A percentile compares a stretch with the other conserved stretches of the same genome.
Conservation (phyloP, 192 early-diverging fungal species). For the Entophlyctis luteolus region DNA sequence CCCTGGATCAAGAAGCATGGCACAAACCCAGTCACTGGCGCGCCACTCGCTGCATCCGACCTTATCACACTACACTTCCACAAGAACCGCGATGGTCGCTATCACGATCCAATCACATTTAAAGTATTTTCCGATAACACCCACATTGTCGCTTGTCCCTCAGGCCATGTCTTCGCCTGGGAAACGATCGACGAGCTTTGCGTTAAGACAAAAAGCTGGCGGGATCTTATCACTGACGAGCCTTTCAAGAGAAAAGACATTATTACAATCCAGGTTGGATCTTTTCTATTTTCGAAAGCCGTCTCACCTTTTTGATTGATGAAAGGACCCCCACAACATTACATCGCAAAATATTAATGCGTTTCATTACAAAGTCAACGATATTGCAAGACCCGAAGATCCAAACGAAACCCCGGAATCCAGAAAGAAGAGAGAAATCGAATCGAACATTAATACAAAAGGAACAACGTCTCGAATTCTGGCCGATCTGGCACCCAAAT, state of each 20-base stretch:
- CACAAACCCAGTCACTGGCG: constrained; percentile 80
- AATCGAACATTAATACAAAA: constrained; percentile 55
- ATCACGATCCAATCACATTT: constrained; percentile 86
- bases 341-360: constrained; percentile 59
- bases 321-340: constrained; percentile 76
- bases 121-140: constrained; percentile 71
- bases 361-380: constrained; percentile 74
- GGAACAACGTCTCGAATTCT: constrained; percentile 58
- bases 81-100: constrained; percentile 77
- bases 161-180: constrained; percentile 84
- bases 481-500: constrained; percentile 38
- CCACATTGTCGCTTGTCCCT: constrained; percentile 80
- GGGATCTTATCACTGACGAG: constrained; percentile 80
- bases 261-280: constrained; percentile 70
- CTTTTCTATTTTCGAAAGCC: too few relatives aligned
- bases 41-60: constrained; percentile 61
- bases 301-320: too few relatives aligned
- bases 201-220: constrained; percentile 79
- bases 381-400: constrained; percentile 49
- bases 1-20: constrained; percentile 72
- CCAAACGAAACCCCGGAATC: too few relatives aligned
- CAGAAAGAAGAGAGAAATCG: constrained; percentile 46
- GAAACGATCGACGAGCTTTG: constrained; percentile 84
- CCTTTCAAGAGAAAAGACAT: constrained; percentile 84
- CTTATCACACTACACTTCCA: constrained; percentile 76